Evolutionary conservation across 73 alveolate species (phyloP).

Genomic region (Symbiodinium natans): DNA sequence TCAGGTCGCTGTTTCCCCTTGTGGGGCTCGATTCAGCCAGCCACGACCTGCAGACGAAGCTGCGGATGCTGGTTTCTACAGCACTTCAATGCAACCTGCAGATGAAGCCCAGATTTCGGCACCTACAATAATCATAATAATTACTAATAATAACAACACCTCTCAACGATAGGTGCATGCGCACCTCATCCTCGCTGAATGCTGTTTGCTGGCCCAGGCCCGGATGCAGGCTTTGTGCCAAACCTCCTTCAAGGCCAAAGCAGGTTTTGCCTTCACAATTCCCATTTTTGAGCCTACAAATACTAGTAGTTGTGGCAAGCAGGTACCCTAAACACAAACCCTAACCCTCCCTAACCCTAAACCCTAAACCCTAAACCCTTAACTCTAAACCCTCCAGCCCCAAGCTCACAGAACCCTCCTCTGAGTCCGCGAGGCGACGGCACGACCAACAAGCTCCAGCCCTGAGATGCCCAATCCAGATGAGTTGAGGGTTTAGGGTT

Average conservation of each 20-base stretch:
- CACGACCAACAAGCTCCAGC: constrained; percentile 43
- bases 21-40: neutral
- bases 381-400: neutral
- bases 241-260: neutral
- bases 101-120: no score
- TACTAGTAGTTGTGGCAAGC: no score
- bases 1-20: neutral
- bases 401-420: constrained; percentile 21
- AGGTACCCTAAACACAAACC: no score
- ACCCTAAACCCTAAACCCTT: no score
- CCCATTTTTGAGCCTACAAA: no score
- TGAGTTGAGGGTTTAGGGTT: neutral
- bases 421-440: constrained; percentile 69
- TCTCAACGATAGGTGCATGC: neutral
- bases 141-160: no score
- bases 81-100: no score
- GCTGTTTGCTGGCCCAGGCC: constrained; percentile 85
- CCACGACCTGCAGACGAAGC: neutral
- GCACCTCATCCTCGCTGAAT: constrained; percentile 71
- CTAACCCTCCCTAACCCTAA: no score
- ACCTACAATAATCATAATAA: no score
- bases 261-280: neutral
- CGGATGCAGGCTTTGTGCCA: constrained; percentile 23
- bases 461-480: neutral
- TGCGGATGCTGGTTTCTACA: neutral